These are phyloP conservation scores for Aureobasidium sp. DNA, from an alignment of 2,329 filamentous ascomycete genomes.

Conservation along the genomic window DNA sequence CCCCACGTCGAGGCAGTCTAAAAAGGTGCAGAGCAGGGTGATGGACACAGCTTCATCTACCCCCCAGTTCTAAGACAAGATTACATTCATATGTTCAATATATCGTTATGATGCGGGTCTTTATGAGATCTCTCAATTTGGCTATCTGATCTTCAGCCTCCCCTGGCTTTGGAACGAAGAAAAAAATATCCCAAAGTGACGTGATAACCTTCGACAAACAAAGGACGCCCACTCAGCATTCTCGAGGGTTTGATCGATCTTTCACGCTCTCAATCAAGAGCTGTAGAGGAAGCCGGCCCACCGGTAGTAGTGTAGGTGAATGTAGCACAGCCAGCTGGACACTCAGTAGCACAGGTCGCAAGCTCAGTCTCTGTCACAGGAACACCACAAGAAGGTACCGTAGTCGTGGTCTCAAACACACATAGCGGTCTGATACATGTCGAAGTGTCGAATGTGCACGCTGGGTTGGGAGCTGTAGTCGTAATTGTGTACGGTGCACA, in stretches of 20 bases:
- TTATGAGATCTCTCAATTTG: not conserved
- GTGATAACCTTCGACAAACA: too few relatives aligned
- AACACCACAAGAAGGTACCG: conserved; percentile 6
- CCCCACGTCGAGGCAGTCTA: not conserved
- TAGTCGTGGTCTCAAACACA: conserved; percentile 13
- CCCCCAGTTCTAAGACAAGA: too few relatives aligned
- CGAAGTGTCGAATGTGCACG: conserved; percentile 6
- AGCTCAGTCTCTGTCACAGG: conserved; percentile 14
- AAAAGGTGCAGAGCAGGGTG: not conserved
- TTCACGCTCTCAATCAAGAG: not conserved
- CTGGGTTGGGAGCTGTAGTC: conserved; percentile 1
- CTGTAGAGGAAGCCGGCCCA: not conserved
- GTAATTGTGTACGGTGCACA: conserved; percentile 12
- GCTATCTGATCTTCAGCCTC: not conserved
- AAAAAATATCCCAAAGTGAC: too few relatives aligned
- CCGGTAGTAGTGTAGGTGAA: conserved; percentile 5
- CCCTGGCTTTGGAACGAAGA: too few relatives aligned
- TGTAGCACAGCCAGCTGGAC: conserved; percentile 20
- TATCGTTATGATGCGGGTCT: not conserved
- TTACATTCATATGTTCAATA: not conserved
- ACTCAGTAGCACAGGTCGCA: conserved; percentile 20
- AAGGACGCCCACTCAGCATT: too few relatives aligned
- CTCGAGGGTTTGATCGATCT: too few relatives aligned
- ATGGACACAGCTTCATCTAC: not conserved
- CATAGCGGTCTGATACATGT: conserved; percentile 14